These are phyloP conservation scores for Talaromyces thailandensis DNA, from an alignment of 495 filamentous ascomycete species.

Conservation along the genomic window DNA sequence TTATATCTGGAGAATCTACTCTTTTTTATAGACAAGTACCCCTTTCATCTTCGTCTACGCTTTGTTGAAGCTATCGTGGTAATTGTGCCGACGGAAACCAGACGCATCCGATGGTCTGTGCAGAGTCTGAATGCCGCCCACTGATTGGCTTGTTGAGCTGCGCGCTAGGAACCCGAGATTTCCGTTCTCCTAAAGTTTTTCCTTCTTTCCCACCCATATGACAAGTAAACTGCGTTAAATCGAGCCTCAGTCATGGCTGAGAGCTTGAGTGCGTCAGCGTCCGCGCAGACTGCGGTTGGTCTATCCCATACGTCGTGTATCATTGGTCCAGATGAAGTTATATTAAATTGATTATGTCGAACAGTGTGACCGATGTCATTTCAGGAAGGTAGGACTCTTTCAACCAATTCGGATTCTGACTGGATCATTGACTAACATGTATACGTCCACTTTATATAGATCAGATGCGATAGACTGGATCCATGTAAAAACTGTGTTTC, in stretches of 20 bases:
- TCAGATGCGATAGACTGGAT: conserved; percentile 1
- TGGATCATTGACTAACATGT: not conserved
- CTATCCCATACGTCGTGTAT: not conserved
- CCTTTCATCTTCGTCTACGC: not conserved
- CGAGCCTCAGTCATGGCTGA: not conserved
- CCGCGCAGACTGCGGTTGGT: not conserved
- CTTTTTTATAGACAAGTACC: not conserved
- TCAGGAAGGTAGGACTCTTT: not conserved
- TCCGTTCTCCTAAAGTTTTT: not conserved
- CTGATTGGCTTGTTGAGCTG: not conserved
- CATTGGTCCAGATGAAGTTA: not conserved
- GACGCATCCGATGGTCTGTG: not conserved
- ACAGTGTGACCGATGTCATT: not conserved
- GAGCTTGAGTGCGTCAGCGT: not conserved
- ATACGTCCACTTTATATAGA: not conserved
- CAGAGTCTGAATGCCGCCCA: not conserved
- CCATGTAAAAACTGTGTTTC: conserved; percentile 4
- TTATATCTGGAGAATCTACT: not conserved
- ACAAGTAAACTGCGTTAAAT: not conserved
- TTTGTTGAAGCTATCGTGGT: not conserved
- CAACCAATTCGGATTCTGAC: not conserved
- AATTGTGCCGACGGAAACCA: conserved; percentile 2
- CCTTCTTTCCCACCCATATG: not conserved
- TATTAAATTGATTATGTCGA: not conserved
- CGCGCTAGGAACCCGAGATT: not conserved